Evolutionary conservation across 73 alveolate genomes (phyloP).

Genomic region (Tetrahymena borealis): DNA sequence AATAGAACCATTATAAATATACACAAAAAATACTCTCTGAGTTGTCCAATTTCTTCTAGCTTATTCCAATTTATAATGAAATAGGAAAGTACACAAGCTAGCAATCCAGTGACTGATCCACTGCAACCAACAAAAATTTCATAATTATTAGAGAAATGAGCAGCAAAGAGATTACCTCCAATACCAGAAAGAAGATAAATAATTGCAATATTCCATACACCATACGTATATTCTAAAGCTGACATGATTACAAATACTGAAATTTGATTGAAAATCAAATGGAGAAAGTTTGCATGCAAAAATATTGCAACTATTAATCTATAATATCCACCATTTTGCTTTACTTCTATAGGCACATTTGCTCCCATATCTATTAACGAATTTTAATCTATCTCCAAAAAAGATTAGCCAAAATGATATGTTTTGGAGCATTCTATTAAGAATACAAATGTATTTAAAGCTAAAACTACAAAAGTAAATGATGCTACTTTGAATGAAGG

Average conservation of each 20-base stretch:
- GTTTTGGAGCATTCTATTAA: neutral
- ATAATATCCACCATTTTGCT: neutral
- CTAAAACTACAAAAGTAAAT: neutral
- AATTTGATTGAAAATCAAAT: neutral
- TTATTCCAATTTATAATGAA: neutral
- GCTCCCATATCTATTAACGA: neutral
- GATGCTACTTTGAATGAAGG: neutral
- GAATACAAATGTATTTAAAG: neutral
- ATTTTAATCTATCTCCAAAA: neutral
- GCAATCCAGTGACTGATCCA: neutral
- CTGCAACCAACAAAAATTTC: neutral
- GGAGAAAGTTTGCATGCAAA: neutral
- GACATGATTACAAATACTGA: neutral
- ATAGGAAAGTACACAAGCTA: neutral
- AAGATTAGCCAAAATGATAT: neutral
- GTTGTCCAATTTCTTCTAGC: neutral
- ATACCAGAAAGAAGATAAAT: neutral
- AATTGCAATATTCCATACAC: neutral
- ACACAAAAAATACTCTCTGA: neutral
- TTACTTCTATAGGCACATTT: neutral
- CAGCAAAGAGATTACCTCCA: neutral
- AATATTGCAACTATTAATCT: neutral
- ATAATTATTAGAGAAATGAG: neutral
- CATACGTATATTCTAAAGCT: neutral
- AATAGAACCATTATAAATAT: neutral